Base-by-base conservation (phyloP, 169 alveolate species). In the Plasmodium berghei region DNA sequence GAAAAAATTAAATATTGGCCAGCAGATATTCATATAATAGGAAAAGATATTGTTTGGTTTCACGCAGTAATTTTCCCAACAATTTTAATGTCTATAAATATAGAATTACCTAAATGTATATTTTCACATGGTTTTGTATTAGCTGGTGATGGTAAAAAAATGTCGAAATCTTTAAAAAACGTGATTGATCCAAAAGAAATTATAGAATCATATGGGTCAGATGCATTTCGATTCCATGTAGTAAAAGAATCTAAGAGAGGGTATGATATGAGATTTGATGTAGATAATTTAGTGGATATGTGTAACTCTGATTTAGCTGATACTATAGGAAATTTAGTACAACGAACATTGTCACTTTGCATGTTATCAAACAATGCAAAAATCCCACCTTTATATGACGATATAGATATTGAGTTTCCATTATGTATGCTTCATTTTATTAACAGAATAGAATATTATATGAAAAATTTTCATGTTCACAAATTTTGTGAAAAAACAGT, bases 1-100 rank as follows among this genome's bases (percentile, higher is more conserved):
- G 73, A 54, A 16, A 83, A 69, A 45, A 49, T 52, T 58, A 73
- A 69, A 42, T 91, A 73, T 55, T 94, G 97, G 97, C 94, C 95
- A 58, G 93, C 94, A 2, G 91, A 94, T 67, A 61, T 93, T 22
- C 96, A 93, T 66, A 85, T 96, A 4, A 94, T 95, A 40, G 97
- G 97, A 49, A 97, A 97, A 88, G 99, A 97, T 73, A 97, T 97
- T 20, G 77, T 88, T n/a, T 97, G 99, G 99, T 97, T 97, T 75
- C 98, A 97, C 90, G 73, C 96, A 24, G 99, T 97, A 59, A 96
- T 97, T 49, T 96, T 97, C 94, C 96, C 98, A 2, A 91, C 98
- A 58, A 97, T 97, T 94, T 93, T 97, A 54, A 75, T 96, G 95
- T 91, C 97, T 20, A 88, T 91, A 70, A 96, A 93, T 12, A 40